phyloP scores from a whole-genome alignment of 441 rosid genomes.

The Dalechampia spathulata region DNA sequence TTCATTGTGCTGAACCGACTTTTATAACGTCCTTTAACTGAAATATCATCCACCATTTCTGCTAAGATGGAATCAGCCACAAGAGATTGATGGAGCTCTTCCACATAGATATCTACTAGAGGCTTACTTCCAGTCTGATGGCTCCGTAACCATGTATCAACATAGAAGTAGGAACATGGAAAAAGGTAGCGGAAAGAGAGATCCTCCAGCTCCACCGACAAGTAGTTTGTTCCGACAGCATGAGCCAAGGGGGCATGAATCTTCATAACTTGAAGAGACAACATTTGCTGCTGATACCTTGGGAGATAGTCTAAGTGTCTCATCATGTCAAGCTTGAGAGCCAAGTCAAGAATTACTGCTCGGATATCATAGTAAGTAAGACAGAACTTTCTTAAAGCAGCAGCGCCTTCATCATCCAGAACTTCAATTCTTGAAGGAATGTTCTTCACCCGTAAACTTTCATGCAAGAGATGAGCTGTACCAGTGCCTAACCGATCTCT shows the following conservation, averaged over 20 bases:
- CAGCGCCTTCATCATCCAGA: constrained; percentile 72
- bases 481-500: constrained; percentile 66
- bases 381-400: constrained; percentile 77
- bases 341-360: constrained; percentile 72
- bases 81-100: constrained; percentile 56
- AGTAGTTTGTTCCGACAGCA: constrained; percentile 56
- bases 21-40: constrained; percentile 74
- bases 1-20: constrained; percentile 94
- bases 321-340: constrained; percentile 81
- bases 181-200: constrained; percentile 75
- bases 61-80: constrained; percentile 44
- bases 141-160: constrained; percentile 78
- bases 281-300: constrained; percentile 58
- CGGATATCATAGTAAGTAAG: constrained; percentile 86
- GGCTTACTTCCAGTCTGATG: constrained; percentile 59
- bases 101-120: constrained; percentile 52
- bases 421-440: constrained; percentile 59
- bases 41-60: constrained; percentile 53
- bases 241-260: constrained; percentile 90
- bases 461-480: constrained; percentile 86
- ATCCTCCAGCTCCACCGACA: constrained; percentile 91
- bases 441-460: constrained; percentile 66
- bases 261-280: constrained; percentile 73
- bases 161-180: constrained; percentile 71
- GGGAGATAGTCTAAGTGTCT: constrained; percentile 85